A percentile compares a stretch with the other conserved stretches of the same genome.
phyloP scores from a whole-genome alignment of 2,329 filamentous ascomycete species.

The Colletotrichum sp. region DNA sequence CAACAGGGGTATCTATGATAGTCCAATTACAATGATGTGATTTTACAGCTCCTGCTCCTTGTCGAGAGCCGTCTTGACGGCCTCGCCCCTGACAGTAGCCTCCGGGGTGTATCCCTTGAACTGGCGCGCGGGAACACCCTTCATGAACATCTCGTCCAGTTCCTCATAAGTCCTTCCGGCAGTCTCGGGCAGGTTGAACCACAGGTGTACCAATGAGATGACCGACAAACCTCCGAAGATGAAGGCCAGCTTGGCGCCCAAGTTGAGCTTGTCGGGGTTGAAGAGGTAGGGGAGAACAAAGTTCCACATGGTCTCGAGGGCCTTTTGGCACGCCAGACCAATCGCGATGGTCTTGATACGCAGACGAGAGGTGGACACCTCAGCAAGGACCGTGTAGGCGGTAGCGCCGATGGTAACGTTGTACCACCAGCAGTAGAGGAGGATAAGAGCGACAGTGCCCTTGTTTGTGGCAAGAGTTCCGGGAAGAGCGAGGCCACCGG shows the following conservation, averaged over 20 bases:
- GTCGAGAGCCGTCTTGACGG: background rate
- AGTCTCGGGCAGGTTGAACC: slow-evolving; percentile 41
- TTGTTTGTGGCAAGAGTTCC: slow-evolving; percentile 31
- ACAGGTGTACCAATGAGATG: slow-evolving; percentile 34
- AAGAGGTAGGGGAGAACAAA: slow-evolving; percentile 27
- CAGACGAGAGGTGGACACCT: slow-evolving; percentile 41
- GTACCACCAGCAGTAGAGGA: slow-evolving; percentile 43
- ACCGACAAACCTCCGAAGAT: slow-evolving; percentile 40
- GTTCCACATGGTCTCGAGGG: slow-evolving; percentile 20
- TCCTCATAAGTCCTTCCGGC: slow-evolving; percentile 28
- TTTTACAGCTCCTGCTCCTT: slow-evolving; percentile 4
- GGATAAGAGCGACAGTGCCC: slow-evolving; percentile 37
- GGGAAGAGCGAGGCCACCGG: slow-evolving; percentile 30
- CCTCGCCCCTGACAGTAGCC: slow-evolving; percentile 12
- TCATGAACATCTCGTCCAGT: slow-evolving; percentile 30
- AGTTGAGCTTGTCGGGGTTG: slow-evolving; percentile 29
- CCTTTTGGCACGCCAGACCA: slow-evolving; percentile 37
- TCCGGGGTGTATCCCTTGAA: slow-evolving; percentile 26
- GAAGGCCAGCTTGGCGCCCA: slow-evolving; percentile 44
- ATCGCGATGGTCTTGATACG: slow-evolving; percentile 44
- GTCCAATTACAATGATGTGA: background rate
- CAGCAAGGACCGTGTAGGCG: slow-evolving; percentile 40
- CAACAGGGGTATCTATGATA: background rate
- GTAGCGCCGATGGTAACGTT: slow-evolving; percentile 45
- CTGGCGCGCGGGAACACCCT: slow-evolving; percentile 26